phyloP scores from a whole-genome alignment of 768 basidiomycete species.

The Tricholoma sp. region DNA sequence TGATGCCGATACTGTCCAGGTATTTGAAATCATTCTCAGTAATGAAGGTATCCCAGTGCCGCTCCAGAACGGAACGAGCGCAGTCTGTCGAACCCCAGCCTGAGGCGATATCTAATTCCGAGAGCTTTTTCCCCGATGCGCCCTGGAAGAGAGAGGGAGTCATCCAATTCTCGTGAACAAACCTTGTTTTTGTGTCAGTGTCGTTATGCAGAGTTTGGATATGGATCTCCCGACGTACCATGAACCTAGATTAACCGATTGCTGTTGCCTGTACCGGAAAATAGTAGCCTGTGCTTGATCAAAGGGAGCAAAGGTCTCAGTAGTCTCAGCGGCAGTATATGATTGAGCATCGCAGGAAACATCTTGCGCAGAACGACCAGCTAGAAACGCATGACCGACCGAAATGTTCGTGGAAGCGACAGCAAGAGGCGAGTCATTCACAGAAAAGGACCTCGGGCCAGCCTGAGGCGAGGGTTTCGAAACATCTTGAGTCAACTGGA shows the following conservation, averaged over 20 bases:
- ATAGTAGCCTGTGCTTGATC: constrained; percentile 44
- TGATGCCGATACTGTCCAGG: constrained; percentile 63
- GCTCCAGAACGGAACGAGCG: constrained; percentile 53
- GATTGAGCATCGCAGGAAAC: constrained; percentile 23
- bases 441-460: not conserved
- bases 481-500: constrained; percentile 24
- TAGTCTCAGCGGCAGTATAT: constrained; percentile 23
- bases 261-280: constrained; percentile 60
- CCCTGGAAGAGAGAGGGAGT: constrained; percentile 59
- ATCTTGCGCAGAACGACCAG: not conserved
- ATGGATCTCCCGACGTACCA: constrained; percentile 34
- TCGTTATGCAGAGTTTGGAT: not conserved
- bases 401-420: not conserved
- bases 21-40: constrained; percentile 59
- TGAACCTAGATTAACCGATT: constrained; percentile 61
- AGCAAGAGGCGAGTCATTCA: not conserved
- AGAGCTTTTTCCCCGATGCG: constrained; percentile 42
- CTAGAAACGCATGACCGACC: not conserved
- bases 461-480: constrained; percentile 22
- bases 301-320: constrained; percentile 40
- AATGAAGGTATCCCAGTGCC: constrained; percentile 77
- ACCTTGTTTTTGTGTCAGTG: constrained; percentile 33
- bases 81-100: constrained; percentile 46
- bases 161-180: constrained; percentile 76
- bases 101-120: constrained; percentile 64